Percentiles rank a stretch among this genome's conserved stretches.
Evolutionary conservation across 257 asterid genomes (phyloP).

Genomic region (Solanum medicagineum): DNA sequence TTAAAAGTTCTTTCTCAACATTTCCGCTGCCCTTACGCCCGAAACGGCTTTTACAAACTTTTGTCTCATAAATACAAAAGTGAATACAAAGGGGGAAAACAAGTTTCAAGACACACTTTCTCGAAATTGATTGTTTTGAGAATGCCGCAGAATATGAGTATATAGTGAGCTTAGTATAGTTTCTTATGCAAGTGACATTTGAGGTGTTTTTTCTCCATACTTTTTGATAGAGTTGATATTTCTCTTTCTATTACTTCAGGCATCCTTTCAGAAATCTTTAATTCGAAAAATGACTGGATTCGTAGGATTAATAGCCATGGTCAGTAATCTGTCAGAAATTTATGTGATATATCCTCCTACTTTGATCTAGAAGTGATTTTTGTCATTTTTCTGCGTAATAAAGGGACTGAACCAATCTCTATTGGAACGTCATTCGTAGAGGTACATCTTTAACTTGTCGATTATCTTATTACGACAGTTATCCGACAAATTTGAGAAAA

Average conservation of each 20-base stretch:
- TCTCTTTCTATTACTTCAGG: slow-evolving; percentile 26
- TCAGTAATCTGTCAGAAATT: slow-evolving; percentile 17
- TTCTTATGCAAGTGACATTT: not conserved
- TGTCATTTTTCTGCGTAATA: not conserved
- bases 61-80: not conserved
- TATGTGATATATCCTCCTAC: not conserved
- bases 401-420: not conserved
- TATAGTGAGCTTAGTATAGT: not conserved
- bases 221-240: not conserved
- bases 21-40: not conserved
- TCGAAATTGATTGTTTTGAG: not conserved
- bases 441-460: not conserved
- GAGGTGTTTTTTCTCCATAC: not conserved
- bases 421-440: not conserved
- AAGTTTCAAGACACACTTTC: not conserved
- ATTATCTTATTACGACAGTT: not conserved
- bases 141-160: not conserved
- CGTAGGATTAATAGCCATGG: slow-evolving; percentile 51
- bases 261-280: slow-evolving; percentile 43
- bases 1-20: not conserved
- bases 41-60: not conserved
- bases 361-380: not conserved
- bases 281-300: slow-evolving; percentile 25
- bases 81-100: not conserved
- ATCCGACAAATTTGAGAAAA: not conserved